These are phyloP conservation scores for Anthracocystis walkeri DNA, from an alignment of 1,284 basidiomycete genomes.

Conservation along the genomic window DNA sequence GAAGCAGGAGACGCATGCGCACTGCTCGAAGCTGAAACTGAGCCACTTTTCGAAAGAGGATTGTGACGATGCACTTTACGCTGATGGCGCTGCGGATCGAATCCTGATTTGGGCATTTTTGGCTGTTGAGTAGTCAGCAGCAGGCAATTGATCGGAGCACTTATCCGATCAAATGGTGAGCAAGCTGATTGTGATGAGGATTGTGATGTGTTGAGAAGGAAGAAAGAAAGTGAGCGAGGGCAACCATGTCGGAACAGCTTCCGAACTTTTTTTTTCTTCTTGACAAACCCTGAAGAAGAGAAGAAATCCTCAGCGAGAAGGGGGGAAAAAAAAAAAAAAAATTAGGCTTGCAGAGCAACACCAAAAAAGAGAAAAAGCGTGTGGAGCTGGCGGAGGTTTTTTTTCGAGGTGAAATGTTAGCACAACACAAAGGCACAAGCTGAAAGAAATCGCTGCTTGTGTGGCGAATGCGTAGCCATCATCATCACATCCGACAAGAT, in stretches of 20 bases:
- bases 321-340: not conserved
- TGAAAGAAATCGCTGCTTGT: not conserved
- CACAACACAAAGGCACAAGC: not conserved
- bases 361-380: not conserved
- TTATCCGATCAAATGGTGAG: not conserved
- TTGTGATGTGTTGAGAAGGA: not conserved
- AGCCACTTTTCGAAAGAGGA: conserved; percentile 37
- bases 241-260: conserved; percentile 8
- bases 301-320: not conserved
- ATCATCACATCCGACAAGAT: not conserved
- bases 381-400: not conserved
- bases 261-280: conserved; percentile 4
- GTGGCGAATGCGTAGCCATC: conserved; percentile 2
- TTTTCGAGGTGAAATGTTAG: not conserved
- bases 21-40: conserved; percentile 12
- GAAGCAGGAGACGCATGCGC: conserved; percentile 20
- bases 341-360: conserved; percentile 9
- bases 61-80: conserved; percentile 55
- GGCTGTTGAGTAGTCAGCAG: not conserved
- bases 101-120: conserved; percentile 59
- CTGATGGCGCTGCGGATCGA: conserved; percentile 54
- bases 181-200: not conserved
- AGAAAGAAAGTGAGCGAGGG: not conserved
- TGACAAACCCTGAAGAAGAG: too few relatives aligned
- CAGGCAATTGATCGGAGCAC: not conserved